phyloP scores from a whole-genome alignment of 1,139 yeast species.

The Blastobotrys persicus region DNA sequence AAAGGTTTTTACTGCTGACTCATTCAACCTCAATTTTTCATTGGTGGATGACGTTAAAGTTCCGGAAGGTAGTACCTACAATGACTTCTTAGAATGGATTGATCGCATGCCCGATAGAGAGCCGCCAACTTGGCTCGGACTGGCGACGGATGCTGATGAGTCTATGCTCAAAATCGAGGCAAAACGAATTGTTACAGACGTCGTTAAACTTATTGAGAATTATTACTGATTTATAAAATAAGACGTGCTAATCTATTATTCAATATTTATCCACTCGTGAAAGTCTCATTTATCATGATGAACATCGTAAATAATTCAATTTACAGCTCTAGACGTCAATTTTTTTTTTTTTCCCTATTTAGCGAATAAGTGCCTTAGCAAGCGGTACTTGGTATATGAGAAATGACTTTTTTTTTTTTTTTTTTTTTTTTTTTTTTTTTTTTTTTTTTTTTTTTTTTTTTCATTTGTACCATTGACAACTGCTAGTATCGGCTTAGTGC shows the following conservation, averaged over 20 bases:
- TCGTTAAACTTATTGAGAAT: constrained; percentile 3
- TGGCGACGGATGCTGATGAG: constrained; percentile 47
- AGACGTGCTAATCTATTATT: neutral
- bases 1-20: constrained; percentile 36
- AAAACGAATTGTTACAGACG: constrained; percentile 9
- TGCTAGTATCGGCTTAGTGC: no score
- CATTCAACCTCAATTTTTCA: constrained; percentile 41
- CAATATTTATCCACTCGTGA: neutral
- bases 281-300: neutral
- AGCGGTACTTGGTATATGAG: no score
- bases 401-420: no score
- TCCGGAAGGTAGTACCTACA: constrained; percentile 50
- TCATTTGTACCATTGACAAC: no score
- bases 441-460: no score
- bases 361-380: no score
- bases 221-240: constrained; percentile 3
- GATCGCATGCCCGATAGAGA: constrained; percentile 52
- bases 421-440: no score
- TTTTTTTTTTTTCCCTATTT: no score
- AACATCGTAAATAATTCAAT: no score
- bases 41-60: constrained; percentile 38
- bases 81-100: constrained; percentile 53
- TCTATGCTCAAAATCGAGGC: constrained; percentile 32
- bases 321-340: no score
- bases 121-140: constrained; percentile 64